Evolutionary conservation across 371 early-diverging fungal species (phyloP).

Genomic region (Mucor plumbeus): DNA sequence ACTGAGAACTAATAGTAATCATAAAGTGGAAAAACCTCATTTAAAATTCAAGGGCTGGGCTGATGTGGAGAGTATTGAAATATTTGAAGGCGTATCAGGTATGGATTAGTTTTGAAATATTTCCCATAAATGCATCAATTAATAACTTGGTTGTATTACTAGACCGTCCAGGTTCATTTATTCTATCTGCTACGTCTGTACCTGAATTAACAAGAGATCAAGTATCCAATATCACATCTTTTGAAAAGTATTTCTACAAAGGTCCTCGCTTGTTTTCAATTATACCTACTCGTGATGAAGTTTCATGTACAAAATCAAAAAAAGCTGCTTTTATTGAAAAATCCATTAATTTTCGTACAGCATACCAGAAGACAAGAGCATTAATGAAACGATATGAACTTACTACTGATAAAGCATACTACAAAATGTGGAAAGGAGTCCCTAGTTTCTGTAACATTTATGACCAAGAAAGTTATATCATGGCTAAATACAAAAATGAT

Average conservation of each 20-base stretch:
- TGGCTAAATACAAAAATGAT: constrained; percentile 41
- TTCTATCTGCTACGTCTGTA: constrained; percentile 29
- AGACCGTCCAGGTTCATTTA: constrained; percentile 38
- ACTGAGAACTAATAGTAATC: not conserved
- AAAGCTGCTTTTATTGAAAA: constrained; percentile 18
- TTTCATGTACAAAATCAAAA: not conserved
- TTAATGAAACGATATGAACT: constrained; percentile 31
- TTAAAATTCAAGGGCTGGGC: constrained; percentile 56
- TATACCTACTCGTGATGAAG: constrained; percentile 17
- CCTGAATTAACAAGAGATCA: constrained; percentile 21
- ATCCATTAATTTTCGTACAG: constrained; percentile 18
- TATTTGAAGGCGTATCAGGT: constrained; percentile 49
- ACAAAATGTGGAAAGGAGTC: constrained; percentile 37
- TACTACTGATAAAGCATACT: constrained; percentile 22
- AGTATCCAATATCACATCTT: constrained; percentile 25
- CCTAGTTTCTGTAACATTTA: constrained; percentile 30
- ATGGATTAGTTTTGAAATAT: no score
- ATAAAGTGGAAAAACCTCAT: constrained; percentile 7
- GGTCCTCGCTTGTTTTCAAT: constrained; percentile 38
- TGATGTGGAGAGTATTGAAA: constrained; percentile 49
- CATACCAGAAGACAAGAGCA: constrained; percentile 37
- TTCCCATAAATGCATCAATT: no score
- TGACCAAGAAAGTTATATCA: constrained; percentile 29
- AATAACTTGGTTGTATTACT: constrained; percentile 1
- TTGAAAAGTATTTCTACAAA: constrained; percentile 45